phyloP scores from a whole-genome alignment of 192 early-diverging fungal genomes.

The Chytriomyces hyalinus region DNA sequence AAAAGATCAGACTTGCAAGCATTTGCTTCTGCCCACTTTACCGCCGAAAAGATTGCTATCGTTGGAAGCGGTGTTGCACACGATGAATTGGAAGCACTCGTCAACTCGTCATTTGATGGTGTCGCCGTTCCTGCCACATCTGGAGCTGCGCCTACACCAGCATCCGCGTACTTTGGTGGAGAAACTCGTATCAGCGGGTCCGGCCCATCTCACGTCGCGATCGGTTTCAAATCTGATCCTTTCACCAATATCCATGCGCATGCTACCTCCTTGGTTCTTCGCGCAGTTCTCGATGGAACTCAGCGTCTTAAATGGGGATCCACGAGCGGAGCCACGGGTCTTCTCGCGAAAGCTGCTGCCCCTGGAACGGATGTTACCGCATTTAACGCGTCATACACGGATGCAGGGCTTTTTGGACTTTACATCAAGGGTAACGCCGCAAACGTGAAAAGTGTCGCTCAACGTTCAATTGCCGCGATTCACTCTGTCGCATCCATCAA shows the following conservation, averaged over 20 bases:
- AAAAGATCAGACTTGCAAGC: slow-evolving; percentile 72
- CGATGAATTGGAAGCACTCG: slow-evolving; percentile 69
- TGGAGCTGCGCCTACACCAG: slow-evolving; percentile 27
- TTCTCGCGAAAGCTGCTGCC: slow-evolving; percentile 70
- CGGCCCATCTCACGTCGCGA: slow-evolving; percentile 68
- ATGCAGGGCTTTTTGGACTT: slow-evolving; percentile 90
- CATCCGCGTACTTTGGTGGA: slow-evolving; percentile 82
- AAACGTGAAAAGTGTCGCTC: slow-evolving; percentile 47
- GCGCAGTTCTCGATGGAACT: slow-evolving; percentile 52
- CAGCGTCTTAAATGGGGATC: slow-evolving; percentile 54
- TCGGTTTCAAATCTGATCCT: slow-evolving; percentile 80
- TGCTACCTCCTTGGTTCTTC: slow-evolving; percentile 64
- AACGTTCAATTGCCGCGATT: slow-evolving; percentile 45
- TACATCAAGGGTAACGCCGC: slow-evolving; percentile 58
- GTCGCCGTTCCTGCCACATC: slow-evolving; percentile 37
- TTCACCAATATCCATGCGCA: slow-evolving; percentile 60
- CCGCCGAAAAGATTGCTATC: slow-evolving; percentile 76
- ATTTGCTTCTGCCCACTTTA: slow-evolving; percentile 76
- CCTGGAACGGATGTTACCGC: slow-evolving; percentile 59
- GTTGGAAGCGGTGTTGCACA: slow-evolving; percentile 85
- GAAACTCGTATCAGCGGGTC: slow-evolving; percentile 72
- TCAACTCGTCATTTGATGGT: slow-evolving; percentile 58
- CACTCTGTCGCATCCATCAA: slow-evolving; percentile 44
- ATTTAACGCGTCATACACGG: slow-evolving; percentile 87
- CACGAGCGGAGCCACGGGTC: slow-evolving; percentile 43